phyloP scores from a whole-genome alignment of 352 stramenopile species.

The Phytopythium oedochilum region DNA sequence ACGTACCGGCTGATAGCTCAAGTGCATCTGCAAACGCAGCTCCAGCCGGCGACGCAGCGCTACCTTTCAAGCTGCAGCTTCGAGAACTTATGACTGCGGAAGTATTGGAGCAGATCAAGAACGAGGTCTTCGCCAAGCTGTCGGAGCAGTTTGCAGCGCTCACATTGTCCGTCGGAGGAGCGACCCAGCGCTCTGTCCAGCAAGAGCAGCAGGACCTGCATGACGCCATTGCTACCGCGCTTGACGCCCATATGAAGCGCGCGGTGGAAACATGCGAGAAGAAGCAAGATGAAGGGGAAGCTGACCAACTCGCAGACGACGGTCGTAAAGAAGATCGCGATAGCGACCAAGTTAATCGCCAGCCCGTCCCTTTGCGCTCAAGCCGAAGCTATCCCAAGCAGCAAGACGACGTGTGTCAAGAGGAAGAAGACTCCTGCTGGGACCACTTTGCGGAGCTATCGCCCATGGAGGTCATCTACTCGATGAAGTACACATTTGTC shows the following conservation, averaged over 20 bases:
- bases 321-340: conserved; percentile 1
- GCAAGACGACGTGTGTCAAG: neutral
- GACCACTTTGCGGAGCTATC: conserved; percentile 47
- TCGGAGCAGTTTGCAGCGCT: conserved; percentile 26
- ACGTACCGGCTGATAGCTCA: neutral
- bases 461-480: conserved; percentile 38
- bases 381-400: neutral
- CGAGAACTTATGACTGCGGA: conserved; percentile 47
- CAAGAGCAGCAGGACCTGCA: conserved; percentile 31
- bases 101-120: conserved; percentile 56
- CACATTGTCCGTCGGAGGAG: neutral
- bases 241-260: conserved; percentile 47
- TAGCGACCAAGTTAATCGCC: neutral
- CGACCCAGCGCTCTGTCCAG: conserved; percentile 2
- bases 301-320: neutral
- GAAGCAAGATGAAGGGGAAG: neutral
- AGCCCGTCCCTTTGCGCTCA: neutral
- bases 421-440: conserved; percentile 27
- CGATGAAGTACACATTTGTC: conserved; percentile 32
- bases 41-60: neutral
- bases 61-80: conserved; percentile 28
- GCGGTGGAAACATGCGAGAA: conserved; percentile 22
- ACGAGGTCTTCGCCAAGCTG: conserved; percentile 53
- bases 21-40: neutral
- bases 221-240: conserved; percentile 36